Conservation (phyloP, 202 grass and related monocot species). For the Setaria viridis region DNA sequence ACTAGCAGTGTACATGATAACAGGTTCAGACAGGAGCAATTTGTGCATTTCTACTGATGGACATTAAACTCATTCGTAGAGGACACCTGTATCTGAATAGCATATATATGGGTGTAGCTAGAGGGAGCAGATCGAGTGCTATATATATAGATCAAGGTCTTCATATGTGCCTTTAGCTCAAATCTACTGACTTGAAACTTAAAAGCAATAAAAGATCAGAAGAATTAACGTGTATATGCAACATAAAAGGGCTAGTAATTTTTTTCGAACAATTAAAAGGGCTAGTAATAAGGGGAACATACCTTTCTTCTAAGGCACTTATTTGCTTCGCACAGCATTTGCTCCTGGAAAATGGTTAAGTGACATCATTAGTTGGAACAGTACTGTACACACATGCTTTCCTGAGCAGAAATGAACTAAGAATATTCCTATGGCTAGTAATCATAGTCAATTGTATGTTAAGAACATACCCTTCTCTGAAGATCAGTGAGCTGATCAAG, state of each 20-base stretch:
- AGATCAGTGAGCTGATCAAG: slow-evolving; percentile 72
- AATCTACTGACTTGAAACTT: not conserved
- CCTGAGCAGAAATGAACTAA: not conserved
- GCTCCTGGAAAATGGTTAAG: slow-evolving; percentile 60
- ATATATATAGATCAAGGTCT: not conserved
- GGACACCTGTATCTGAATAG: not conserved
- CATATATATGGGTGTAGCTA: not conserved
- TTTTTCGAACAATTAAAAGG: too few species aligned
- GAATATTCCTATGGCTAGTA: not conserved
- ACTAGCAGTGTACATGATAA: not conserved
- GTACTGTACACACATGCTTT: not conserved
- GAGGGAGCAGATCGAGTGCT: too few species aligned
- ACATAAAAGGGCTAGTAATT: not conserved
- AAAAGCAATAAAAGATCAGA: not conserved
- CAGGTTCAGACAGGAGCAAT: not conserved
- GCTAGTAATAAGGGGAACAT: slow-evolving; percentile 8
- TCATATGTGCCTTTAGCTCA: not conserved
- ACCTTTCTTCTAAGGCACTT: slow-evolving; percentile 86
- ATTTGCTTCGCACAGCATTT: slow-evolving; percentile 78
- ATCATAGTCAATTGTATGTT: not conserved
- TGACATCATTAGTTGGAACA: slow-evolving; percentile 5
- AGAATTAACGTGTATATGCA: too few species aligned
- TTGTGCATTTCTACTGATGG: not conserved
- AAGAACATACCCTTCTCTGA: slow-evolving; percentile 71
- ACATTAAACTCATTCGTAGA: not conserved